These are phyloP conservation scores for Mucor saturninus DNA, from an alignment of 371 early-diverging fungal genomes.

Conservation along the genomic window DNA sequence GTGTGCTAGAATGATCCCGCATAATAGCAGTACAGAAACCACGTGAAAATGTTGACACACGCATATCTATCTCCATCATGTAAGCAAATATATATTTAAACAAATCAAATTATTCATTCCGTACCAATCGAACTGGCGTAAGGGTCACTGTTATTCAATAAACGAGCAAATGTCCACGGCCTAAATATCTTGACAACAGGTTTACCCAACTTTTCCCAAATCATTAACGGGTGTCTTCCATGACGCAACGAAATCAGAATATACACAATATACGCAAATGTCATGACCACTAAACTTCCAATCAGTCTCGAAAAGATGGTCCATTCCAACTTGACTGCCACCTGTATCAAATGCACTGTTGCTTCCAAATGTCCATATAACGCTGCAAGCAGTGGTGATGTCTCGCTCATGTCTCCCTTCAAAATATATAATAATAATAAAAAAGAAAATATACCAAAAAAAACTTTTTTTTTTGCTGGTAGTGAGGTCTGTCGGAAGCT, in stretches of 20 bases:
- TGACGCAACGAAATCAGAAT: slow-evolving; percentile 44
- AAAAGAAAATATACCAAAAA: too few relatives aligned
- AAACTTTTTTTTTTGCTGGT: too few relatives aligned
- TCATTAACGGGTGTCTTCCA: slow-evolving; percentile 44
- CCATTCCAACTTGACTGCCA: slow-evolving; percentile 50
- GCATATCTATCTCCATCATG: slow-evolving; percentile 37
- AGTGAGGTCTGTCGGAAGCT: too few relatives aligned
- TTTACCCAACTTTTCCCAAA: slow-evolving; percentile 54
- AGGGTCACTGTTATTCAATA: slow-evolving; percentile 47
- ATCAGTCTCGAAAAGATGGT: slow-evolving; percentile 50
- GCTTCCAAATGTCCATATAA: slow-evolving; percentile 48
- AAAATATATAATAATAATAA: too few relatives aligned
- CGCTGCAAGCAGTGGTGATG: slow-evolving; percentile 33
- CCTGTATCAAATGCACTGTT: slow-evolving; percentile 38
- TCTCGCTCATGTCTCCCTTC: background rate
- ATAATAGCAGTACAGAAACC: slow-evolving; percentile 58
- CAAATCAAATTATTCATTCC: background rate
- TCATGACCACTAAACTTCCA: slow-evolving; percentile 37
- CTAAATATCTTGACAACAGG: slow-evolving; percentile 52
- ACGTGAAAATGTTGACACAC: slow-evolving; percentile 51
- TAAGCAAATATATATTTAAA: background rate
- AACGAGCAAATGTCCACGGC: slow-evolving; percentile 45
- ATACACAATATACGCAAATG: slow-evolving; percentile 42
- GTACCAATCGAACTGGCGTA: slow-evolving; percentile 53
- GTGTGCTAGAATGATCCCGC: slow-evolving; percentile 38